Base-by-base conservation (phyloP, 768 basidiomycete genomes). In the Chlorophyllum brunneum region DNA sequence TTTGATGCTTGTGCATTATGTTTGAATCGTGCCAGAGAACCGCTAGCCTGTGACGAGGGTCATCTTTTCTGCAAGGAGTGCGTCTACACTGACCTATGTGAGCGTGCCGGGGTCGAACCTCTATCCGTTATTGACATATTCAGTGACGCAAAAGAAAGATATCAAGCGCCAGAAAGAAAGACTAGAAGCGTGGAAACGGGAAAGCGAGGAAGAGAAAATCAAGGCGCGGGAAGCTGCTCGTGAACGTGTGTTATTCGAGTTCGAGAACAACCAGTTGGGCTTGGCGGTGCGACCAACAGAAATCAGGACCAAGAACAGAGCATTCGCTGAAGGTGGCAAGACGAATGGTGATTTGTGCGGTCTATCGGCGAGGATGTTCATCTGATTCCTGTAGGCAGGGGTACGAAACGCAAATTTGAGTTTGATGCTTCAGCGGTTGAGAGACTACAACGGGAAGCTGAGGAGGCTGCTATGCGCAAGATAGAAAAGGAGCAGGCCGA, bases 21-120 rank as follows among this genome's bases (percentile, higher is more conserved):
- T 66, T 73, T 97, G 30, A 84, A 90, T 48, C 77, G 79, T 36
- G 94, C 91, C 4, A 73, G 89, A 42, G 87, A 93, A 46, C 92
- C 95, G 0, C 73, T 95, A 29, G 80, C 86, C 9, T 98, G 97
- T 61, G 67, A 73, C 24, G 80, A 89, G 45, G 97, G 97, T 0
- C 97, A 98, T 68, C 59, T 98, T 20, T 98, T 93, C 66, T 99
- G 97, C 77, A 92, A 88, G 64, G 95, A 98, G 70, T 98, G 97
- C 61, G 86, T 87, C 22, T 83, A 94, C 54, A 82, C 86, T 1
- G 91, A 95, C 63, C 80, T 95, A 24, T 66, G 88, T 90, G 70
- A 65, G 86, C 71, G 48, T 18, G 9, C 33, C 10, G 22, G 26
- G 6, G 15, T 39, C 26, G 33, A 16, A 9, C 29, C n/a, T 33